phyloP scores from a whole-genome alignment of 352 stramenopile species.

The Thalassiosira exigua region DNA sequence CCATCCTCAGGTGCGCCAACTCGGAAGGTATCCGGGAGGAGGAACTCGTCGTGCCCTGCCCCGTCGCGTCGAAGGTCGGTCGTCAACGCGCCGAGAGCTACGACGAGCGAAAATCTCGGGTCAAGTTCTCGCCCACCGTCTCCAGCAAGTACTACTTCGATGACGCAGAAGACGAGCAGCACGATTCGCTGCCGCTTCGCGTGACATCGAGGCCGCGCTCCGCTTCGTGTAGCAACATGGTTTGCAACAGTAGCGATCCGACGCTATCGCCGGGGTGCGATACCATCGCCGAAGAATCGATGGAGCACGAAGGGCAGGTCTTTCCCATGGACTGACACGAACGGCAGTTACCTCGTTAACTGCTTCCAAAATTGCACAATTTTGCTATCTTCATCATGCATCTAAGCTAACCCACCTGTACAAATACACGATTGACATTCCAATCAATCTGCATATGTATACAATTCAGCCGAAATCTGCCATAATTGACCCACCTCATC shows the following conservation, averaged over 20 bases:
- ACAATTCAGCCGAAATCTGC: too few relatives aligned
- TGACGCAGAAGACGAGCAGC: slow-evolving; percentile 3
- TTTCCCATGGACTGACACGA: slow-evolving; percentile 15
- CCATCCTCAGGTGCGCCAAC: slow-evolving; percentile 2
- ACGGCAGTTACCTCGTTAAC: slow-evolving; percentile 5
- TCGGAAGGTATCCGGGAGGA: neutral
- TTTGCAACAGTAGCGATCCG: neutral
- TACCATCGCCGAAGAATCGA: slow-evolving; percentile 23
- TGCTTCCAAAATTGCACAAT: neutral
- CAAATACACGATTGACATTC: neutral
- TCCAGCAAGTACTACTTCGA: slow-evolving; percentile 4
- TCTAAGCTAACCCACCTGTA: neutral
- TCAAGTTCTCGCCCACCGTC: slow-evolving; percentile 12
- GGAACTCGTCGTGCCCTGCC: slow-evolving; percentile 5
- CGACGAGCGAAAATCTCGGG: slow-evolving; percentile 24
- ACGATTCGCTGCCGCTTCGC: neutral
- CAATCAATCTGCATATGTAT: neutral
- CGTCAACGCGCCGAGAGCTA: slow-evolving; percentile 33
- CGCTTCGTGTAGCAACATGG: slow-evolving; percentile 27
- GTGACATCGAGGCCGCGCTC: slow-evolving; percentile 25
- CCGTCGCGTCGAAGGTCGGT: neutral
- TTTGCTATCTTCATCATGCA: slow-evolving; percentile 19
- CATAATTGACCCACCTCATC: neutral
- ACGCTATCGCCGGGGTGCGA: slow-evolving; percentile 14
- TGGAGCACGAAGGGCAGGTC: slow-evolving; percentile 11